Conservation (phyloP, 2,329 filamentous ascomycete species). For the Aspergillus jensenii region DNA sequence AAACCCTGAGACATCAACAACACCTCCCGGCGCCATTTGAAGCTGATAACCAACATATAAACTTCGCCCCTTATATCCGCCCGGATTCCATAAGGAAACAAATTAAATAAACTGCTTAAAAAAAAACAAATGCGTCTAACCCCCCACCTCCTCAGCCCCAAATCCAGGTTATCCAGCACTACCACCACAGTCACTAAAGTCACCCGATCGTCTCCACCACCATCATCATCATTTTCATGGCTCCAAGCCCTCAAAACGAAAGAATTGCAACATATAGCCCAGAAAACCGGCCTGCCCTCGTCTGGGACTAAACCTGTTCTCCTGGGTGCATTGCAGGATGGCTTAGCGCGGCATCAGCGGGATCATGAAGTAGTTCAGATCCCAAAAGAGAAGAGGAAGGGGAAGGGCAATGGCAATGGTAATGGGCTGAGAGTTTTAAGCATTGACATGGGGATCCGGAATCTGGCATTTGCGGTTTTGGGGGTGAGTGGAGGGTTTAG, state of each 20-base stretch:
- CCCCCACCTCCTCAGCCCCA: not conserved
- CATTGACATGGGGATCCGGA: conserved; percentile 82
- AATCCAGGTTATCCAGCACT: not conserved
- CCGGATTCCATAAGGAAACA: too few species aligned
- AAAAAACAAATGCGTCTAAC: conserved; percentile 4
- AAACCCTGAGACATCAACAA: not conserved
- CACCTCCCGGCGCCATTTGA: not conserved
- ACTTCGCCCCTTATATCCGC: too few species aligned
- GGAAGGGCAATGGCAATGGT: not conserved
- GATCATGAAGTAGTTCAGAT: not conserved
- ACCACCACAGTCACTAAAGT: not conserved
- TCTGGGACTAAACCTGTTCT: conserved; percentile 62
- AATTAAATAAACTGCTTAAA: not conserved
- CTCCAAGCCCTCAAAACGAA: conserved; percentile 49
- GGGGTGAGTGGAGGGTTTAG: not conserved
- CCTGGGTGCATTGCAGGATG: conserved; percentile 47
- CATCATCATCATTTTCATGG: conserved; percentile 21
- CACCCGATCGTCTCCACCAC: not conserved
- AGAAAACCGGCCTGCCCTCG: conserved; percentile 58
- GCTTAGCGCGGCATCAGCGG: conserved; percentile 9
- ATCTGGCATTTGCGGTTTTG: conserved; percentile 72
- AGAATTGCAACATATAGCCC: conserved; percentile 60
- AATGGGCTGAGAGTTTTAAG: conserved; percentile 61
- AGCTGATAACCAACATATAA: too few species aligned
- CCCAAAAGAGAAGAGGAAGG: not conserved